Percentiles rank a stretch among this genome's conserved stretches.
Conservation (phyloP, 2,329 filamentous ascomycete genomes). For the Diplodia intermedia region DNA sequence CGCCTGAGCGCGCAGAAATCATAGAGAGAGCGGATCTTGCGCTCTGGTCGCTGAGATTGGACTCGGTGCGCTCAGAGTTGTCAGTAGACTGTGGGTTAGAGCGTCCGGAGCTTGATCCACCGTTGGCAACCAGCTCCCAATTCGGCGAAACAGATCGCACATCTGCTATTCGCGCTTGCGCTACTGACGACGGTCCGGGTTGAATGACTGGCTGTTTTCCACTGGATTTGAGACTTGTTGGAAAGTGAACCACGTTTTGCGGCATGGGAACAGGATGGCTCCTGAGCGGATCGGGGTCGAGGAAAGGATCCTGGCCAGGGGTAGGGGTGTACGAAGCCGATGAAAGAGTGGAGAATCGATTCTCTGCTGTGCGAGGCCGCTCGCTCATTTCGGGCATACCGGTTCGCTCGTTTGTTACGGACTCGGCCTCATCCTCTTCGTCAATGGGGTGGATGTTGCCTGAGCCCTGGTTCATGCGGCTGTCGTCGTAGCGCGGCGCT, state of each 20-base stretch:
- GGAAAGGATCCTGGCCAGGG: conserved; percentile 51
- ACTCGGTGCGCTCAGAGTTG: conserved; percentile 62
- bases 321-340: conserved; percentile 38
- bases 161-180: conserved; percentile 35
- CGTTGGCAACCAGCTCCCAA: conserved; percentile 24
- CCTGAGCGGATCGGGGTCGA: conserved; percentile 46
- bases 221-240: conserved; percentile 24
- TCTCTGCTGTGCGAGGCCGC: conserved; percentile 33
- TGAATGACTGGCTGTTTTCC: conserved; percentile 13
- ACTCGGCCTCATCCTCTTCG: conserved; percentile 66
- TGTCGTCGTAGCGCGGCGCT: conserved; percentile 55
- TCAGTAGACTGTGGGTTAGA: conserved; percentile 55
- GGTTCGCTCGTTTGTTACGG: conserved; percentile 37
- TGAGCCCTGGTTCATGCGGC: conserved; percentile 57
- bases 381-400: conserved; percentile 41
- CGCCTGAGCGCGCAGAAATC: conserved; percentile 52
- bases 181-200: conserved; percentile 39
- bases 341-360: conserved; percentile 39
- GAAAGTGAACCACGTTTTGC: conserved; percentile 23
- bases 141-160: conserved; percentile 25
- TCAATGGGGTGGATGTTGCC: conserved; percentile 69
- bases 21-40: conserved; percentile 49
- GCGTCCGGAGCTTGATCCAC: conserved; percentile 26
- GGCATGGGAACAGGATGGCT: conserved; percentile 39
- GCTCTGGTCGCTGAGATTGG: conserved; percentile 62